Evolutionary conservation across 2,329 filamentous ascomycete species (phyloP), one percentile per base, ranked within the genome.

Genomic region (Neonectria hederae): DNA sequence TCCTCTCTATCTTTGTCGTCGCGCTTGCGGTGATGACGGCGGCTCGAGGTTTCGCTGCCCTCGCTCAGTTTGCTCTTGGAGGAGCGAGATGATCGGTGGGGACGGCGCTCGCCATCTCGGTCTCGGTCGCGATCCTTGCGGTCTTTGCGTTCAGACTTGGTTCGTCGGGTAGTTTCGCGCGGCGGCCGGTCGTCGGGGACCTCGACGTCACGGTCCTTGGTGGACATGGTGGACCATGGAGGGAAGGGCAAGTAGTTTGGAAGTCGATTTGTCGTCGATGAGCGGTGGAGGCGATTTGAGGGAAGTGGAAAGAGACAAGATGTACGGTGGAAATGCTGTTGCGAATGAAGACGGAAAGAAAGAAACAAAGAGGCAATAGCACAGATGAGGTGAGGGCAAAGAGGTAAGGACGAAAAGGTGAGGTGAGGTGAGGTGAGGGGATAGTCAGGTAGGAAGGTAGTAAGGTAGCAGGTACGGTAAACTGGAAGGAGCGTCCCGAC

Each of bases 151-250:
- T 81, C 79, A 7, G 78, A 78, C 68, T 79, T 80, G 55, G 78
- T 76, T 66, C 78, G 79, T 63, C 76, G 74, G 42, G 74, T 61
- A 71, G 81, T 83, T 59, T 83, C 81, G 72, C 78, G 80, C 48
- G 76, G 80, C 43, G 76, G 70, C 54, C 74, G 76, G 66, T 80
- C 77, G 65, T 78, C 74, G 69, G 76, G 68, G 65, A 74, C 71
- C 62, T 80, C 79, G 75, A 73, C 78, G 70, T 83, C 80, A 76
- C 72, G 79, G 65, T 82, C 79, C 69, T 79, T 79, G 68, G 78
- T 75, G 54, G 80, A 77, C 80, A 82, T 82, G 67, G 62, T 75
- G 65, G 60, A 72, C 68, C 77, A 78, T 78, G 68, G 68, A 69
- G 43, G 28, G 45, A 24, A 19, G 38, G 28, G n/a, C 11, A 21